Conservation (phyloP, 2,329 filamentous ascomycete species). For the Aspergillus fructus region DNA sequence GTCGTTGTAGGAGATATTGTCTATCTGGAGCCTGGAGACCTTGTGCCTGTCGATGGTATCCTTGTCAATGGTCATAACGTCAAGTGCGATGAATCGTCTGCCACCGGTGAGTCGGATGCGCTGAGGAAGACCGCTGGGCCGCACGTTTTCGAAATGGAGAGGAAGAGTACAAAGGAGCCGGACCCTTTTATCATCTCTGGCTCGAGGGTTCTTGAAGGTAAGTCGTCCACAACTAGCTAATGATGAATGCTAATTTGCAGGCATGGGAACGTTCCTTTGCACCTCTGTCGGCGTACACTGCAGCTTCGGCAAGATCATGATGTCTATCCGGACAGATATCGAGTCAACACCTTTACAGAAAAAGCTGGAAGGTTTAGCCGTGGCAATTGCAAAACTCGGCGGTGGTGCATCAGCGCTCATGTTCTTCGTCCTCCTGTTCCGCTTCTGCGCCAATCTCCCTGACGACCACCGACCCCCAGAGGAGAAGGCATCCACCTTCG, state of each 20-base stretch:
- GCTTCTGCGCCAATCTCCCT: no score
- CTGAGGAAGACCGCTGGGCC: constrained; percentile 66
- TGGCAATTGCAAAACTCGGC: constrained; percentile 76
- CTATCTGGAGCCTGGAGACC: constrained; percentile 70
- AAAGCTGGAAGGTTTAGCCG: constrained; percentile 74
- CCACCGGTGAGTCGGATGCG: constrained; percentile 73
- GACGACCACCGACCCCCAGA: constrained; percentile 41
- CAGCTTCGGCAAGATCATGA: constrained; percentile 73
- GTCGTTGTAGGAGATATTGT: constrained; percentile 73
- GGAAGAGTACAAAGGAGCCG: constrained; percentile 62
- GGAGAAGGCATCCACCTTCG: constrained; percentile 48
- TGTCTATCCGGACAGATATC: constrained; percentile 73
- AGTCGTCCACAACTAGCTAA: no score
- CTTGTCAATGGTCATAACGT: constrained; percentile 65
- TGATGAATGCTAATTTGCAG: constrained; percentile 52
- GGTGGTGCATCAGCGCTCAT: constrained; percentile 74
- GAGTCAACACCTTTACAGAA: constrained; percentile 77
- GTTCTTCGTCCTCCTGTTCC: constrained; percentile 69
- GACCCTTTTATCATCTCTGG: constrained; percentile 82
- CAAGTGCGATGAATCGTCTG: constrained; percentile 72
- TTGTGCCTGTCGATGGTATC: constrained; percentile 71
- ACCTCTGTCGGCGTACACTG: constrained; percentile 75
- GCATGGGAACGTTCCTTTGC: constrained; percentile 72
- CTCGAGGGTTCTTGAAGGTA: constrained; percentile 57
- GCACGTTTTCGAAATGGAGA: constrained; percentile 63